Percentiles rank a stretch among this genome's conserved stretches.
These are phyloP conservation scores for Ceratocystiopsis brevicomis DNA, from an alignment of 2,329 filamentous ascomycete genomes.

Conservation along the genomic window DNA sequence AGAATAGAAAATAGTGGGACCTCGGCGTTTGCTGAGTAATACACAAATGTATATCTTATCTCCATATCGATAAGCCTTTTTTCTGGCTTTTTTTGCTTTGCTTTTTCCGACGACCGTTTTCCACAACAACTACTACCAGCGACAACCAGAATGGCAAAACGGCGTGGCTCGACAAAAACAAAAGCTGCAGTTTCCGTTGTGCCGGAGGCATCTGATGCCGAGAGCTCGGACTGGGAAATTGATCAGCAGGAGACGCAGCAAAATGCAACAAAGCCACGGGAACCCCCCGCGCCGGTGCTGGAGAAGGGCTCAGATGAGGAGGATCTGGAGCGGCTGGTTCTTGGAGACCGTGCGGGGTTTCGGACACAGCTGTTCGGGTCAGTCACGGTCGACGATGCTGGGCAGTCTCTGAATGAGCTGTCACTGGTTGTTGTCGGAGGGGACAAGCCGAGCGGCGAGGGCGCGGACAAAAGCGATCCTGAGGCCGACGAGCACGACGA, in stretches of 20 bases:
- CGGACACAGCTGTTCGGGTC: conserved; percentile 47
- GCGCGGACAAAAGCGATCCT: conserved; percentile 7
- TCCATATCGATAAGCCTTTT: conserved; percentile 4
- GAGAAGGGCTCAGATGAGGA: conserved; percentile 70
- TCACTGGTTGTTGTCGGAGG: conserved; percentile 4
- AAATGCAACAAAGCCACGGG: neutral
- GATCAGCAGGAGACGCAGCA: conserved; percentile 7
- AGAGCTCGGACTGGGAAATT: conserved; percentile 13
- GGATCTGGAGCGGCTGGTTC: conserved; percentile 71
- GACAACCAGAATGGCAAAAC: neutral
- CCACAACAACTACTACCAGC: too few species aligned
- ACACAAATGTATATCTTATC: neutral
- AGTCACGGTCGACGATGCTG: conserved; percentile 21
- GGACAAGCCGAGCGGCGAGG: conserved; percentile 4
- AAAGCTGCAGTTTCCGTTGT: neutral
- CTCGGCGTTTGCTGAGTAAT: too few species aligned
- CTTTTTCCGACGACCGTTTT: neutral
- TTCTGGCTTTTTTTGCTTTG: conserved; percentile 4
- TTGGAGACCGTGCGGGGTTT: conserved; percentile 76
- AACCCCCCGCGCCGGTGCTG: conserved; percentile 11
- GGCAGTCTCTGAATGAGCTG: conserved; percentile 18
- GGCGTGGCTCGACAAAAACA: neutral
- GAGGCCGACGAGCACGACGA: conserved; percentile 6
- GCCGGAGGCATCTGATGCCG: conserved; percentile 6
- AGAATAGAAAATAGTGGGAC: too few species aligned